Base-by-base conservation (phyloP, 257 asterid genomes). In the Linaria vulgaris region DNA sequence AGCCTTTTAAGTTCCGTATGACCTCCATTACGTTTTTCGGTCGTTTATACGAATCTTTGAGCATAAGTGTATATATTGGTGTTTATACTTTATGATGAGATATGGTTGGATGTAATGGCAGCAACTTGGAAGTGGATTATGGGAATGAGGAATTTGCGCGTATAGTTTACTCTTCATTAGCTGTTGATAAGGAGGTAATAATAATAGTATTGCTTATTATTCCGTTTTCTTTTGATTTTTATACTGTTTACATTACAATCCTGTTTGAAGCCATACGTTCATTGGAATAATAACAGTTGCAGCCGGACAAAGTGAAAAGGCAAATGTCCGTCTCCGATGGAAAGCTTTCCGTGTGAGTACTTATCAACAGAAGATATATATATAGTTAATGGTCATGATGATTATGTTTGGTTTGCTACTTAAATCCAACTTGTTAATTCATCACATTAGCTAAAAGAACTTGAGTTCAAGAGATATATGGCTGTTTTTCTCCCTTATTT, bases 221-320 rank as follows among this genome's bases (percentile, higher is more conserved):
- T 34, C n/a, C 17, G 49, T 61, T 51, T 13, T 54, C 1, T 34
- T 48, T 66, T 47, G 17, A 27, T 10, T 13, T 59, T 61, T 10
- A 50, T 14, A 6, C 66, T 71, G 16, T 55, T 7, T 19, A 5
- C 21, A 21, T 20, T 45, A n/a, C 41, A 34, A 50, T 45, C 16
- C 6, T 27, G 34, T n/a, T n/a, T 71, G 49, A 61, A 34, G 15
- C 62, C 16, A 12, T 27, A n/a, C 23, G 54, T 57, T 70, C 6
- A 30, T 2, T 30, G 3, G 3, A 24, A 15, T 69, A 19, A 74
- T 62, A 77, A 85, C 96, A 90, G 97, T 79, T 91, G 71, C 96
- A 91, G 47, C 97, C 97, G 0, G 96, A 91, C 67, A 91, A 91
- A 80, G 96, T 91, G 80, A 88, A 85, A 67, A 77, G 97, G 69